Evolutionary conservation across 2,329 filamentous ascomycete species (phyloP).

Genomic region (Penicillium hordei): DNA sequence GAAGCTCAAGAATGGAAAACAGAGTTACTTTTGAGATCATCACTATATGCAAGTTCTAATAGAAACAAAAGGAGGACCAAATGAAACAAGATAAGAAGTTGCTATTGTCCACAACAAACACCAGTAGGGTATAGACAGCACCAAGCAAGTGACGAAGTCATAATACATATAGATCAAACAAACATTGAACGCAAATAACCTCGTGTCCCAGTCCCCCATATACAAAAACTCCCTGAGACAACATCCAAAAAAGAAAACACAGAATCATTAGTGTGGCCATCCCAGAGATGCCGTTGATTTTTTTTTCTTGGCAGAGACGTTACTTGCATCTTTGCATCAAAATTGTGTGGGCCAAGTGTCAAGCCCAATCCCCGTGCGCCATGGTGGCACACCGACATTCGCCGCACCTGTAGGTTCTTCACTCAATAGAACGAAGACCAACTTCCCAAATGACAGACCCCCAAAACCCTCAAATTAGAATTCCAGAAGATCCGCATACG

Average conservation of each 20-base stretch:
- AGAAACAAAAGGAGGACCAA: not conserved
- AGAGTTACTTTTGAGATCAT: not conserved
- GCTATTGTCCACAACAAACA: slow-evolving; percentile 9
- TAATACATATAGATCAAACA: slow-evolving; percentile 22
- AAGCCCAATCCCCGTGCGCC: not conserved
- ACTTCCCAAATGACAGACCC: not conserved
- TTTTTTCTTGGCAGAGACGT: slow-evolving; percentile 8
- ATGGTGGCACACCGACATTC: not conserved
- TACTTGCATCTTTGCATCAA: slow-evolving; percentile 12
- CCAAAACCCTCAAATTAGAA: slow-evolving; percentile 1
- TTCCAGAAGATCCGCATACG: slow-evolving; percentile 49
- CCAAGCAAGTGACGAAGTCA: slow-evolving; percentile 19
- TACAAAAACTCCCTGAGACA: slow-evolving; percentile 27
- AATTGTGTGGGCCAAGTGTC: not conserved
- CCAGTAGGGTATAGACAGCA: slow-evolving; percentile 24
- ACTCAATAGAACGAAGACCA: not conserved
- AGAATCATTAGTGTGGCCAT: slow-evolving; percentile 19
- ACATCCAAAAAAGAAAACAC: slow-evolving; percentile 21
- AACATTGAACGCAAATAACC: slow-evolving; percentile 6
- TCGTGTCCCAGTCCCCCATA: slow-evolving; percentile 11
- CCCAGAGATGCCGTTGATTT: slow-evolving; percentile 1
- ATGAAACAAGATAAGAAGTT: slow-evolving; percentile 1
- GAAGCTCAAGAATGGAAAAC: not conserved
- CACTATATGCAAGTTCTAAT: slow-evolving; percentile 2
- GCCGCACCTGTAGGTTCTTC: not conserved